Base-by-base conservation (phyloP, 495 filamentous ascomycete genomes). In the Platismatia glauca region DNA sequence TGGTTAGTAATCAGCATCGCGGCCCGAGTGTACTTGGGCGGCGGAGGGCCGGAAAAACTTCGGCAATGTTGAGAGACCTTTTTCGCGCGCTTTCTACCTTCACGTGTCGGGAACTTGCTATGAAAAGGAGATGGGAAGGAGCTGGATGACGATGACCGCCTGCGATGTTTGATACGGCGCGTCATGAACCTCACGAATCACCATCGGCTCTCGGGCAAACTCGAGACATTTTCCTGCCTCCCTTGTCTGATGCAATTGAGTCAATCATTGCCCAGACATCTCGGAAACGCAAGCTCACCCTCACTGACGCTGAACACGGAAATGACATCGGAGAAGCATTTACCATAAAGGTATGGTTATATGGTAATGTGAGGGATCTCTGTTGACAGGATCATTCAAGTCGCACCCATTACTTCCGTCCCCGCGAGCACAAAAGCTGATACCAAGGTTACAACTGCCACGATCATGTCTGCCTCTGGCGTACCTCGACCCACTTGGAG, bases 211-310 rank as follows among this genome's bases (percentile, higher is more conserved):
- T 34, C 13, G 13, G 29, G 31, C 12, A 24, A 6, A 3, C 34
- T 24, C 8, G 50, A 56, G 27, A 56, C n/a, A 43, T 18, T 11
- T 46, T 27, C 12, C 20, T 44, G n/a, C 7, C 60, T n/a, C 11
- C 29, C 4, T 34, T 20, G 11, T 18, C n/a, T 20, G 27, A 44
- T 22, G 27, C 34, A 34, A 46, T 12, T 11, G 18, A 22, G 29
- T n/a, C 37, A n/a, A 38, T n/a, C 22, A 16, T 15, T 22, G 27
- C 24, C n/a, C 55, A 41, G 31, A 24, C 34, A 44, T 58, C 43
- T 39, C 62, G 64, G 27, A 69, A 69, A 63, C 67, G 65, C 62
- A 69, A 69, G 57, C 62, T 56, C 52, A 20, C 39, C 18, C 62
- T 56, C 52, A 20, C 39, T 22, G 50, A 63, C 31, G 35, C 27